Evolutionary conservation across 1,284 basidiomycete genomes (phyloP), one percentile per base, ranked within the genome.

Genomic region (Leccinum angustisporum): DNA sequence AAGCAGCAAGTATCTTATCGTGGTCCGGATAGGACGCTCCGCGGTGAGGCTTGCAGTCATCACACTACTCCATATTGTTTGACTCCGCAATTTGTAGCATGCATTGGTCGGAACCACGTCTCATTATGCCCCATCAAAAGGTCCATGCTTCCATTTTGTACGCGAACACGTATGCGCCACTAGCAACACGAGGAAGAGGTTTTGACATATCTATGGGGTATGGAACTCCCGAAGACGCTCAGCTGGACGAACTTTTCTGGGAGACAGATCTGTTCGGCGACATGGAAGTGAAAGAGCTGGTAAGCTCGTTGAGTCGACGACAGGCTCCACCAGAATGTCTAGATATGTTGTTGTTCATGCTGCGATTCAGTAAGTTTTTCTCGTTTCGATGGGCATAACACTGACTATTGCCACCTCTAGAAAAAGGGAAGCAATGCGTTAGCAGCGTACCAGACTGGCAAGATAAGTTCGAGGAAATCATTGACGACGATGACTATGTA

Each of bases 351-450:
- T 16, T 51, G 25, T 51, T 51, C 50, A 51, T 51, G 50, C 14
- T 51, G 21, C 62, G 30, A 30, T 30, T 30, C 30, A 30, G 30
- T 30, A 7, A 7, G 65, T 16, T 50, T 51, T 53, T 11, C 1
- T 16, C 3, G 25, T 50, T 25, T 31, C 5, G 3, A 10, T 58
- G 3, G 5, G 2, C 13, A 18, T 3, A 10, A 38, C 52, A 25
- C 4, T 61, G 1, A 53, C 4, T 8, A 25, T 5, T 30, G 1
- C 54, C 4, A 8, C 0, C 11, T 54, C 36, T 33, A 74, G 71
- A 63, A 40, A 70, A 72, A 13, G 72, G 71, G 27, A 72, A 50
- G 27, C 48, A 67, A 48, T 62, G 62, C 18, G 33, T 74, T 51
- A 56, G 60, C 50, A 62, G 59, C 5, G 59, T 65, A 7, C 54